These are phyloP conservation scores for Rhynchospora pubera DNA, from an alignment of 176 grass and related monocot species.

Conservation along the genomic window DNA sequence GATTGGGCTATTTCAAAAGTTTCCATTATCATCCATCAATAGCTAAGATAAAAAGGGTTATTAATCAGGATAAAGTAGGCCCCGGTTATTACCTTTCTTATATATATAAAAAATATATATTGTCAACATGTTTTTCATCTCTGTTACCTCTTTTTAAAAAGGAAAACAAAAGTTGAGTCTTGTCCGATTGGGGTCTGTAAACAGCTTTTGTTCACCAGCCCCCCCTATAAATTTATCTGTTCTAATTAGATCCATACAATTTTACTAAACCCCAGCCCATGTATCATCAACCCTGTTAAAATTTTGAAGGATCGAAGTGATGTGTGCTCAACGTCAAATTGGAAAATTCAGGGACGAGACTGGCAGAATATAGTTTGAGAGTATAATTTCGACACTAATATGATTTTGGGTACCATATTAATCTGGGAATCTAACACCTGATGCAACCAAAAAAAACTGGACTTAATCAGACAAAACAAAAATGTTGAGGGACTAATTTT, in stretches of 20 bases:
- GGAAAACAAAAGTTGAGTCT: neutral
- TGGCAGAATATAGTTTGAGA: neutral
- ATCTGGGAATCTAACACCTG: neutral
- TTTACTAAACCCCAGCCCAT: neutral
- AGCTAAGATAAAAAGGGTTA: neutral
- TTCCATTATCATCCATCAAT: neutral
- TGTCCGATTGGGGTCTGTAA: neutral
- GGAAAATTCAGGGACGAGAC: neutral
- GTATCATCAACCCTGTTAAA: neutral
- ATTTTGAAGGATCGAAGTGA: neutral
- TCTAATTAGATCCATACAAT: neutral
- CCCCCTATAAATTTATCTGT: neutral
- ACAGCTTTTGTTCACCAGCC: neutral
- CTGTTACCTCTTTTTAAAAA: neutral
- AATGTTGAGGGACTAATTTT: neutral
- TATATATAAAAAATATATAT: neutral
- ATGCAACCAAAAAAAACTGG: neutral
- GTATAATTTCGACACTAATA: neutral
- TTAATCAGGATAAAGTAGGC: slow-evolving; percentile 9
- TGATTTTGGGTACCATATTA: neutral
- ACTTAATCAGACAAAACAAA: neutral
- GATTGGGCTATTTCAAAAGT: slow-evolving; percentile 7
- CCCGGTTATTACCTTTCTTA: neutral
- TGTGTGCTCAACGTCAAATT: neutral
- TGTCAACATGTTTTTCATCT: neutral